A percentile compares a stretch with the other conserved stretches of the same genome.
Conservation (phyloP, 2,329 filamentous ascomycete genomes). For the Pseudonectria buxi region DNA sequence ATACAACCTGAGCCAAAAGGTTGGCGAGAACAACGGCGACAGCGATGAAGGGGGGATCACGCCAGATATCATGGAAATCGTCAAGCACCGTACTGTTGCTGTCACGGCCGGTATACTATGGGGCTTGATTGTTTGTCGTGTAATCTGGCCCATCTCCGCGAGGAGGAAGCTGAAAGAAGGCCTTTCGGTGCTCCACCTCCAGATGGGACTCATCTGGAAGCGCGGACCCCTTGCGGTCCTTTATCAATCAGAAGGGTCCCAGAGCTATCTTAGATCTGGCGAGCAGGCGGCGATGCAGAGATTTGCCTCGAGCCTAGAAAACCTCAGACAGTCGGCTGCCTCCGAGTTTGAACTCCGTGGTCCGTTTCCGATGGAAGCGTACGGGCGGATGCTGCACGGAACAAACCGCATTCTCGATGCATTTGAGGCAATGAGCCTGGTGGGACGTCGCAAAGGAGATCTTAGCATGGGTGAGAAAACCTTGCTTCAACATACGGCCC, state of each 20-base stretch:
- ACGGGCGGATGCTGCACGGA: constrained; percentile 66
- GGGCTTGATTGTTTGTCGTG: constrained; percentile 81
- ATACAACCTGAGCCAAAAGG: constrained; percentile 75
- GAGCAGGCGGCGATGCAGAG: constrained; percentile 8
- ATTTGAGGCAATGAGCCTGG: constrained; percentile 92
- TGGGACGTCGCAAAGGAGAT: constrained; percentile 72
- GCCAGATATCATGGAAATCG: constrained; percentile 81
- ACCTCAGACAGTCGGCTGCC: constrained; percentile 61
- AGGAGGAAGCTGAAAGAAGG: constrained; percentile 83
- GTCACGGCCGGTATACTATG: constrained; percentile 87
- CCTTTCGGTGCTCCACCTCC: constrained; percentile 78
- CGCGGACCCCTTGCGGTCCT: constrained; percentile 77
- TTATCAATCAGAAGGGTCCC: constrained; percentile 52
- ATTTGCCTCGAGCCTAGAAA: constrained; percentile 60
- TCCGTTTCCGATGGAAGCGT: constrained; percentile 71
- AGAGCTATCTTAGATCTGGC: constrained; percentile 53
- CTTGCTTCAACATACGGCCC: constrained; percentile 68
- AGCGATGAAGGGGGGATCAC: constrained; percentile 79
- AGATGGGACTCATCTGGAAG: constrained; percentile 95
- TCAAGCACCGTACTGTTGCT: constrained; percentile 76
- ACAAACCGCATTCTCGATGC: constrained; percentile 82
- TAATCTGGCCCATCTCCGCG: constrained; percentile 91
- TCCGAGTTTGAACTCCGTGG: constrained; percentile 84
- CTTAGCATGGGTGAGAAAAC: constrained; percentile 74
- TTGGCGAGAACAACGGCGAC: constrained; percentile 58